A percentile compares a stretch with the other conserved stretches of the same genome.
Evolutionary conservation across 495 filamentous ascomycete genomes (phyloP).

Genomic region (Margaritispora aquatica): DNA sequence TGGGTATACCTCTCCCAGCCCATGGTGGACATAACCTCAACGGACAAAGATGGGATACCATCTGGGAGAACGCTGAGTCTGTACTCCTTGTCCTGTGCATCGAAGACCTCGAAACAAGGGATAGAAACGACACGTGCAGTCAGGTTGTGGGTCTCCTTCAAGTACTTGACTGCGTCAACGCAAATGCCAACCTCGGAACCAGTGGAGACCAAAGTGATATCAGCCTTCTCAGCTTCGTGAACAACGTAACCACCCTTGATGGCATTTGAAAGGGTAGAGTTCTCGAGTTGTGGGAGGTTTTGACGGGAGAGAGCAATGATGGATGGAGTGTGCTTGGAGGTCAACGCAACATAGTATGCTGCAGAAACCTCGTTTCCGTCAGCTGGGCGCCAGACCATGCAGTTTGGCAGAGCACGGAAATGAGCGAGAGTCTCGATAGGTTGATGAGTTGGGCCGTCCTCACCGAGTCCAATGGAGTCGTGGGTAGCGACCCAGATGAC

Average conservation of each 20-base stretch:
- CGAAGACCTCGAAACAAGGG: conserved; percentile 97
- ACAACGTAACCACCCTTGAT: conserved; percentile 93
- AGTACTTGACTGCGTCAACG: conserved; percentile 83
- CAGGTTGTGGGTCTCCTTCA: conserved; percentile 75
- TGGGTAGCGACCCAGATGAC: conserved; percentile 96
- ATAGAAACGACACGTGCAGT: conserved; percentile 91
- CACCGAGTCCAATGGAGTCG: conserved; percentile 98
- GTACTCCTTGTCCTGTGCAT: conserved; percentile 91
- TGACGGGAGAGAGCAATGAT: conserved; percentile 95
- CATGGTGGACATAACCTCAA: conserved; percentile 88
- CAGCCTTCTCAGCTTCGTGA: conserved; percentile 75
- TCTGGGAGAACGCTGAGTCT: conserved; percentile 84
- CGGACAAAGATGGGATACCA: conserved; percentile 85
- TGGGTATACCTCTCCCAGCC: conserved; percentile 98
- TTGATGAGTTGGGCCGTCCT: conserved; percentile 98
- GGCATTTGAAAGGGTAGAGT: conserved; percentile 76
- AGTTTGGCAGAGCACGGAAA: conserved; percentile 98
- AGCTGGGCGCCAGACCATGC: conserved; percentile 99
- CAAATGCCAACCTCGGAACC: conserved; percentile 94
- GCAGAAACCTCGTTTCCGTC: conserved; percentile 98
- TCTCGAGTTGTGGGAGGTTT: conserved; percentile 97
- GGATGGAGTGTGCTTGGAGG: conserved; percentile 81
- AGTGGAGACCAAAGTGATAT: conserved; percentile 87
- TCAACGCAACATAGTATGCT: conserved; percentile 94
- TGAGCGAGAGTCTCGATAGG: conserved; percentile 99